Evolutionary conservation across 2,329 filamentous ascomycete species (phyloP).

Genomic region (Cyclaneusma minus): DNA sequence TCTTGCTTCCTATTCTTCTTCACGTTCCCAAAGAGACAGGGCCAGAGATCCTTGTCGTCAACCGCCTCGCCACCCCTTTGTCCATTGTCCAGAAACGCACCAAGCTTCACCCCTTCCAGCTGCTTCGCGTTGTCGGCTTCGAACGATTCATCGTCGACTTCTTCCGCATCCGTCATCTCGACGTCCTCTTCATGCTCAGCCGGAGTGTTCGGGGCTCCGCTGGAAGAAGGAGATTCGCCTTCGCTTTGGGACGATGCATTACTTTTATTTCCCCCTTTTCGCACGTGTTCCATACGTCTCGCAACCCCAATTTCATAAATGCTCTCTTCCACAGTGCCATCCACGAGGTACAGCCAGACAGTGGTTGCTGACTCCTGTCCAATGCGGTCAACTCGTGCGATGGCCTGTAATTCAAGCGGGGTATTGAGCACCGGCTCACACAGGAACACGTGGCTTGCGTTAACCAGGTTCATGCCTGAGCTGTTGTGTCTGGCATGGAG

Average conservation of each 20-base stretch:
- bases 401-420: slow-evolving; percentile 84
- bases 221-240: slow-evolving; percentile 22
- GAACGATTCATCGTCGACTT: slow-evolving; percentile 43
- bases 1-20: slow-evolving; percentile 5
- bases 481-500: slow-evolving; percentile 81
- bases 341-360: slow-evolving; percentile 90
- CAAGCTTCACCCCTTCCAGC: slow-evolving; percentile 56
- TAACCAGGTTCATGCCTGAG: slow-evolving; percentile 79
- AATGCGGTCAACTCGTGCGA: slow-evolving; percentile 88
- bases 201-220: slow-evolving; percentile 4
- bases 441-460: slow-evolving; percentile 86
- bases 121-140: slow-evolving; percentile 78
- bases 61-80: slow-evolving; percentile 67
- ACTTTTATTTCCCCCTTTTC: slow-evolving; percentile 22
- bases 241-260: slow-evolving; percentile 12
- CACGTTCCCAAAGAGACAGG: slow-evolving; percentile 61
- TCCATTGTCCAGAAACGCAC: slow-evolving; percentile 54
- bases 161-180: slow-evolving; percentile 25
- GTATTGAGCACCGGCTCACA: slow-evolving; percentile 91
- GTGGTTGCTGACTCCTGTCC: slow-evolving; percentile 79
- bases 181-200: too few species aligned
- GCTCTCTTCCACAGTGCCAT: slow-evolving; percentile 78
- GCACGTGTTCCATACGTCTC: slow-evolving; percentile 65
- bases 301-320: slow-evolving; percentile 79
- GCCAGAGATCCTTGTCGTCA: slow-evolving; percentile 66